These are phyloP conservation scores for Zoysia japonica DNA, from an alignment of 176 grass and related monocot species.

Conservation along the genomic window DNA sequence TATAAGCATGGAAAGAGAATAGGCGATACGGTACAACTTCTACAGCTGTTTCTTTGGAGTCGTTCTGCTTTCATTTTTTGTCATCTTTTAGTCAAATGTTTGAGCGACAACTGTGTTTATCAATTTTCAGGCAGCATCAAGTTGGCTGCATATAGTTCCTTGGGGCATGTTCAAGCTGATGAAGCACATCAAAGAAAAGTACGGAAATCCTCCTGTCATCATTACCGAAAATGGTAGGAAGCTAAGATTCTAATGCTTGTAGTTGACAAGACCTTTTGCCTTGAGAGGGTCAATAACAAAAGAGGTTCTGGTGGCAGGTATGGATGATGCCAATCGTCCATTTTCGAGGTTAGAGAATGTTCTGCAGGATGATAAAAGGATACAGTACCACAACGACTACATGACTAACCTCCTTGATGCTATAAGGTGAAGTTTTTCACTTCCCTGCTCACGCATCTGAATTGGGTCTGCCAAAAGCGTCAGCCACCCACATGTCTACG, in stretches of 20 bases:
- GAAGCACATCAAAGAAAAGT: conserved; percentile 86
- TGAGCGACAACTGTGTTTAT: background rate
- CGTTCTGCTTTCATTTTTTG: background rate
- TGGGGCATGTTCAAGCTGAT: conserved; percentile 80
- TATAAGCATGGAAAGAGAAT: conserved; percentile 76
- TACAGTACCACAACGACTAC: conserved; percentile 85
- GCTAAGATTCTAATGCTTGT: background rate
- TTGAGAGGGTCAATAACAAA: background rate
- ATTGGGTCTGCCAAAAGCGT: background rate
- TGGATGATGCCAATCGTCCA: conserved; percentile 68
- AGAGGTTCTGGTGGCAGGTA: conserved; percentile 50
- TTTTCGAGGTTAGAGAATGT: conserved; percentile 55
- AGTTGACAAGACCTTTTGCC: background rate
- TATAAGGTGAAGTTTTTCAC: conserved; percentile 55
- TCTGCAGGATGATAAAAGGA: conserved; percentile 80
- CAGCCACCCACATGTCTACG: background rate
- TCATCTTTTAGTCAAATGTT: background rate
- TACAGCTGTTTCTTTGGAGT: background rate
- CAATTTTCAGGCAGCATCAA: conserved; percentile 67
- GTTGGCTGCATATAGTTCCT: conserved; percentile 89
- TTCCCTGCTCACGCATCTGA: background rate
- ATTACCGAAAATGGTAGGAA: conserved; percentile 86
- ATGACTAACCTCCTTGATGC: conserved; percentile 69
- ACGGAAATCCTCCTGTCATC: conserved; percentile 69
- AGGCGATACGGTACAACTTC: conserved; percentile 71